Base-by-base conservation (phyloP, 495 filamentous ascomycete species). In the Durotheca rogersii region DNA sequence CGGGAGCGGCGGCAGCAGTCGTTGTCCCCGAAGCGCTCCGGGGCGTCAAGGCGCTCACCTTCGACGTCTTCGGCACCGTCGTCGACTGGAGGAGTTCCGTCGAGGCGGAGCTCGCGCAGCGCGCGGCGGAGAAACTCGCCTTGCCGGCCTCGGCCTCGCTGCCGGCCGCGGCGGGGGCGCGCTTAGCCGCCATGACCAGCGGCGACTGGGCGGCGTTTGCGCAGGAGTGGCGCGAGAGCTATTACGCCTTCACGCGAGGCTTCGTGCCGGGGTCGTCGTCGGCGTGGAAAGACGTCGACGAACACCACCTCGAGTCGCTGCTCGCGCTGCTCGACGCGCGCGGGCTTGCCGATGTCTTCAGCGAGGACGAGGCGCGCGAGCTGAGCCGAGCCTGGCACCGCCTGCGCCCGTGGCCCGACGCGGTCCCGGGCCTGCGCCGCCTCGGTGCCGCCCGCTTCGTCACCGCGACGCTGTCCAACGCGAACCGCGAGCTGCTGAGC, bases 41-140 rank as follows among this genome's bases (percentile, higher is more conserved):
- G 11, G 41, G 57, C 25, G 29, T 76, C 47, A 74, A 76, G 49
- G 76, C 70, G 11, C 57, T 81, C n/a, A 73, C 72, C 17, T 81
- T 80, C 50, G 76, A 79, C 61, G 73, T 86, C 58, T 92, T 92
- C 69, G 89, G 88, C 53, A 91, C 88, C 3, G 77, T 83, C 42
- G 87, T 91, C 18, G 73, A 88, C 70, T 88, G 86, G 83, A 79
- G 86, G 41, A 70, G 67, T 21, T 77, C 78, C 21, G 75, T 92
- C 16, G 77, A 70, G 16, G 61, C 70, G 10, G 76, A 76, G 20
- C 70, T 91, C 12, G 69, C 80, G 15, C 61, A 67, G 25, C 68
- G 75, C 41, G 66, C 79, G 12, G 48, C 46, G 42, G 62, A 65
- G 67, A 75, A 76, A 51, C 57, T 60, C 11, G 51, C 55, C 15